Evolutionary conservation across 2,329 filamentous ascomycete species (phyloP).

Genomic region (Fusarium penzigii): DNA sequence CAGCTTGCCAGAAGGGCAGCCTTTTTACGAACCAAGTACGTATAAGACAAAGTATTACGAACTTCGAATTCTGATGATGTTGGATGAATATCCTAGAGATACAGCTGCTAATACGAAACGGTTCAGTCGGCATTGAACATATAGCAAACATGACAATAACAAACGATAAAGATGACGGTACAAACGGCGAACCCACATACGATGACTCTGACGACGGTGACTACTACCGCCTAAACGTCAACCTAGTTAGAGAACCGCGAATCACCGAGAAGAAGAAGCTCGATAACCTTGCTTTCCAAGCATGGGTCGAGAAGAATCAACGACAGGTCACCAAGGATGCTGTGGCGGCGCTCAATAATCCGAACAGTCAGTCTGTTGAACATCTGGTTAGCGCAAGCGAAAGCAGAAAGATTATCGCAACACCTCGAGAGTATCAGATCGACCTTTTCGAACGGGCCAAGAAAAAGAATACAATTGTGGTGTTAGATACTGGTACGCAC

Average conservation of each 20-base stretch:
- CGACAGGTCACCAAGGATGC: conserved; percentile 34
- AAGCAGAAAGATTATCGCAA: conserved; percentile 63
- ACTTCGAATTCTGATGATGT: no score
- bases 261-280: conserved; percentile 49
- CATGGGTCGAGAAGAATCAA: conserved; percentile 41
- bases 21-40: no score
- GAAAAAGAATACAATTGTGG: conserved; percentile 82
- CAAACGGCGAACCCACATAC: conserved; percentile 9
- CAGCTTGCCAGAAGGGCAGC: no score
- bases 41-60: no score
- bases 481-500: conserved; percentile 77
- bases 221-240: conserved; percentile 30
- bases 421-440: conserved; percentile 85
- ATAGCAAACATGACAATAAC: no score
- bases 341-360: conserved; percentile 26
- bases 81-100: no score
- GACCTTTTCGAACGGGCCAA: conserved; percentile 91
- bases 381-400: conserved; percentile 39
- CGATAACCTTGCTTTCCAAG: conserved; percentile 53
- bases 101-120: no score
- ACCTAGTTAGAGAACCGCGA: conserved; percentile 36
- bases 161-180: neutral
- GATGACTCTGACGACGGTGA: conserved; percentile 25
- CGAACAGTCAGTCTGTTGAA: conserved; percentile 33
- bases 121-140: no score